Evolutionary conservation across 2,329 filamentous ascomycete genomes (phyloP).

Genomic region (Amauroascus niger): DNA sequence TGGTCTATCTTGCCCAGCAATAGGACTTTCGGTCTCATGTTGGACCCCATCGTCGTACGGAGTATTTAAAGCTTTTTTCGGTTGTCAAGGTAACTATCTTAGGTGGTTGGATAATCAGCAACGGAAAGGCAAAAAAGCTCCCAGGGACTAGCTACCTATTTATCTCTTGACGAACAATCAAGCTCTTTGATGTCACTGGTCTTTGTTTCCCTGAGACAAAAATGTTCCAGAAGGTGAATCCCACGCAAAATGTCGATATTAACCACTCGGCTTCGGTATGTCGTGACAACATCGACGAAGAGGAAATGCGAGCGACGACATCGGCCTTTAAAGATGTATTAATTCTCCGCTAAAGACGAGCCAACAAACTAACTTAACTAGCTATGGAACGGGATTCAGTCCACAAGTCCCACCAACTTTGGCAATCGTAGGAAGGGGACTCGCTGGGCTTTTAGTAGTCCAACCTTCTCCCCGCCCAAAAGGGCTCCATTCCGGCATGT

Average conservation of each 20-base stretch:
- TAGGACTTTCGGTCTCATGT: slow-evolving; percentile 48
- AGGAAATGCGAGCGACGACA: background rate
- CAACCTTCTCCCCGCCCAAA: no score
- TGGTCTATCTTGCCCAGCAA: slow-evolving; percentile 55
- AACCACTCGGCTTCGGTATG: no score
- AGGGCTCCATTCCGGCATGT: background rate
- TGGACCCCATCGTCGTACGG: slow-evolving; percentile 16
- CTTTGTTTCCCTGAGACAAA: no score
- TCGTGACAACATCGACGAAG: background rate
- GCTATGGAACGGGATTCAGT: slow-evolving; percentile 1
- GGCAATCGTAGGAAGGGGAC: background rate
- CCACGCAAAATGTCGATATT: no score
- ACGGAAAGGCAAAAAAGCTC: no score
- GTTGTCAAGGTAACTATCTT: no score
- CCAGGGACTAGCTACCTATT: no score
- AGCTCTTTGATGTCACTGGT: no score
- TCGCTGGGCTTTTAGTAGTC: background rate
- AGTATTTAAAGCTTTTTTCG: no score
- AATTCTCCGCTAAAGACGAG: background rate
- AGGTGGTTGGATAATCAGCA: no score
- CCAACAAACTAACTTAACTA: background rate
- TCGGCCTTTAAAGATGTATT: background rate
- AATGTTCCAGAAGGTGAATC: no score
- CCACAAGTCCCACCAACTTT: background rate
- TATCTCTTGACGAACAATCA: no score